Percentiles rank a stretch among this genome's conserved stretches.
Evolutionary conservation across 164 flowering plant genomes (phyloP).

Genomic region (Stephania cephalantha): DNA sequence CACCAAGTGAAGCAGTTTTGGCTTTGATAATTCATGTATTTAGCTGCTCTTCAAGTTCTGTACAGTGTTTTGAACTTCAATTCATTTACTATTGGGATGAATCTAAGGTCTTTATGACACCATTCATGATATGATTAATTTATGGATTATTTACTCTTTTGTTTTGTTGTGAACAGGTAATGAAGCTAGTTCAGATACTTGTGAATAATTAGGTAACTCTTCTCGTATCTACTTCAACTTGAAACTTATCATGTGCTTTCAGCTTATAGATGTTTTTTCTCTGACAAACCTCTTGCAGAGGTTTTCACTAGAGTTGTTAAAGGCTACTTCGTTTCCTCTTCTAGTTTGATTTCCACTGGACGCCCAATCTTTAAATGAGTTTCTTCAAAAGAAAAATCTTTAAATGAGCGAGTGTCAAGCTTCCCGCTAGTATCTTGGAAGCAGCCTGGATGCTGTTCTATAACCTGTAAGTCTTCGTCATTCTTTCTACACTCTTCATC

Average conservation of each 20-base stretch:
- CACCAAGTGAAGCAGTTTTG: not conserved
- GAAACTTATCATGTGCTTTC: too few relatives aligned
- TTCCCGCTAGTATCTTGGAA: not conserved
- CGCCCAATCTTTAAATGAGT: not conserved
- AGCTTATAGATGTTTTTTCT: too few relatives aligned
- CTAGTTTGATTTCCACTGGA: not conserved
- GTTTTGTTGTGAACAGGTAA: not conserved
- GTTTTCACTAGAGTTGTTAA: too few relatives aligned
- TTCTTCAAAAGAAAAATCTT: not conserved
- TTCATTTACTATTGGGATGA: not conserved
- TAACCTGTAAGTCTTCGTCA: not conserved
- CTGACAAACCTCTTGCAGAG: too few relatives aligned
- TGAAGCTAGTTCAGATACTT: not conserved
- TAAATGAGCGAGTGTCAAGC: not conserved
- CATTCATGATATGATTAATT: not conserved
- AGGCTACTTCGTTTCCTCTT: not conserved
- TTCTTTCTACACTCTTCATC: not conserved
- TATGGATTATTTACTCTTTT: not conserved
- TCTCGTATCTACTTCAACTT: too few relatives aligned
- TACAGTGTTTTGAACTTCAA: not conserved
- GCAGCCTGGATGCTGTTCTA: not conserved
- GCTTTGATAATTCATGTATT: not conserved
- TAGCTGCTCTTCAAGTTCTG: slow-evolving; percentile 1
- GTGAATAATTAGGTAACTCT: too few relatives aligned
- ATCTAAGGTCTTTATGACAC: not conserved